Evolutionary conservation across 2,329 filamentous ascomycete genomes (phyloP).

Genomic region (Colletotrichum chlorophyti): DNA sequence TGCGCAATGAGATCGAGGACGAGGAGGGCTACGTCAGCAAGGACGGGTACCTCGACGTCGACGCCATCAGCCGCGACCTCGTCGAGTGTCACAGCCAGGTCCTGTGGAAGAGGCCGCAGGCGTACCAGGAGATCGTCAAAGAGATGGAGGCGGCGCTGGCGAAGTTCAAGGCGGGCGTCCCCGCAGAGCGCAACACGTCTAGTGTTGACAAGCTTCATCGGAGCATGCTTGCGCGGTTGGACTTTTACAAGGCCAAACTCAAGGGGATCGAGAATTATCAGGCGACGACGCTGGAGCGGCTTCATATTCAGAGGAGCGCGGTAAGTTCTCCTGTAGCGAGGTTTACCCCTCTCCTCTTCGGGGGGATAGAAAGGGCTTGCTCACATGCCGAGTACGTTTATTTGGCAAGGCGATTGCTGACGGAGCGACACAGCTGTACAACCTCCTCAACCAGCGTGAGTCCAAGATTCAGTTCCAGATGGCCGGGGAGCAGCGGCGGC

Average conservation of each 20-base stretch:
- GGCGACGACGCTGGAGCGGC: slow-evolving; percentile 64
- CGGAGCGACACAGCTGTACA: slow-evolving; percentile 58
- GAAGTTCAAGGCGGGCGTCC: slow-evolving; percentile 43
- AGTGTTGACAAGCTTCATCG: slow-evolving; percentile 54
- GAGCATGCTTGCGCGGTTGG: slow-evolving; percentile 59
- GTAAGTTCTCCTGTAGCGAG: too few species aligned
- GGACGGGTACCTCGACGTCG: slow-evolving; percentile 60
- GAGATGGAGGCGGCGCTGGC: slow-evolving; percentile 57
- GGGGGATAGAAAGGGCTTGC: too few species aligned
- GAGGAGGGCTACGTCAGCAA: slow-evolving; percentile 60
- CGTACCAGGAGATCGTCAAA: slow-evolving; percentile 60
- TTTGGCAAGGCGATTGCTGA: too few species aligned
- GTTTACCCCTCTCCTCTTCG: too few species aligned
- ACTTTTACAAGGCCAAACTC: slow-evolving; percentile 68
- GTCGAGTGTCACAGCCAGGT: slow-evolving; percentile 70
- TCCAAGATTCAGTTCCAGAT: slow-evolving; percentile 70
- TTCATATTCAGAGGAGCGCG: slow-evolving; percentile 67
- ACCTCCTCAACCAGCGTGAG: slow-evolving; percentile 71
- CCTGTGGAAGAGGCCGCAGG: slow-evolving; percentile 68
- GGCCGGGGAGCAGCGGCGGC: slow-evolving; percentile 64
- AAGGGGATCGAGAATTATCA: slow-evolving; percentile 69
- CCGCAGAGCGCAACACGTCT: slow-evolving; percentile 35
- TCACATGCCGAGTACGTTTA: too few species aligned
- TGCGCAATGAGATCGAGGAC: slow-evolving; percentile 65
- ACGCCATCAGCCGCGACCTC: slow-evolving; percentile 66